Evolutionary conservation across 2,329 filamentous ascomycete species (phyloP), one percentile per base, ranked within the genome.

Genomic region (Pseudogymnoascus sp.): DNA sequence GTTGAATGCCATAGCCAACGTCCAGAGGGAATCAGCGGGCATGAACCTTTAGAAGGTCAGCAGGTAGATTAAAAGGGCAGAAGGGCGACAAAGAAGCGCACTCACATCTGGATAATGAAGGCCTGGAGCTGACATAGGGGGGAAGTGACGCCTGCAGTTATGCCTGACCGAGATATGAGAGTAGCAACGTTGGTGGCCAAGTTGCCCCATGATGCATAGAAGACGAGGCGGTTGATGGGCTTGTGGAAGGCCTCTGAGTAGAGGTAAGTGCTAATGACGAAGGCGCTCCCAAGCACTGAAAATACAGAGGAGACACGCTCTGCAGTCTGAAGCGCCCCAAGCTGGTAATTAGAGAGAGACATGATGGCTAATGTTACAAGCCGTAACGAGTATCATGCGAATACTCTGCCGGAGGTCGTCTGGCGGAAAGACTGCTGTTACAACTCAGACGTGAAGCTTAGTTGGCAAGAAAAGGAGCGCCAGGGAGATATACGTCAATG

Each of bases 81-180:
- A 19, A 6, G 14, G 11, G 14, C 7, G 8, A 21, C 45, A 28
- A 10, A 31, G 37, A 28, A 28, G 16, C 8, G 23, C 48, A 73
- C 86, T 69, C 75, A 92, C 91, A 90, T 90, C 73, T 96, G 90
- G 66, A 96, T 88, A n/a, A 96, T 75, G 68, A 93, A 90, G 0
- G 79, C 90, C 71, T 96, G 91, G 28, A 91, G 83, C 72, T 91
- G 87, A 71, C 90, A 88, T 8, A 72, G 37, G 13, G 67, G 66
- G 3, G 67, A 65, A 61, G 69, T 67, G 28, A 66, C 57, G 62
- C 41, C 28, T 60, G 67, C 25, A 2, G 43, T 25, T 10, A 73
- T 54, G 1, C 79, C 81, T 2, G 78, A 77, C 77, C 23, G 79
- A 73, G 82, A 82, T 45, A 86, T 83, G 4, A 86, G 72, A 5